phyloP scores from a whole-genome alignment of 2,329 filamentous ascomycete genomes.

The Aspergillus puulaauensis region DNA sequence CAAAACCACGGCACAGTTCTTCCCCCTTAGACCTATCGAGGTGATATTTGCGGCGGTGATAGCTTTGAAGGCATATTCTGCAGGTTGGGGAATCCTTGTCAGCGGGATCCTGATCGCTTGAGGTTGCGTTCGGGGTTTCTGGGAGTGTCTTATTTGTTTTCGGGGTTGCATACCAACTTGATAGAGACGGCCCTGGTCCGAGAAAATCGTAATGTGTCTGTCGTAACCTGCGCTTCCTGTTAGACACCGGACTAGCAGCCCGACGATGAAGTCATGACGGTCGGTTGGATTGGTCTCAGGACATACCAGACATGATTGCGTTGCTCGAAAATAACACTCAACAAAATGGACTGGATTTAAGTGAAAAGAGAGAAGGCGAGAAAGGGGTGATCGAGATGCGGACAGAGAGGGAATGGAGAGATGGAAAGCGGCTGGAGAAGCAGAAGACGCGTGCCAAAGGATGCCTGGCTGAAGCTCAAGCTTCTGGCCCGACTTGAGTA shows the following conservation, averaged over 20 bases:
- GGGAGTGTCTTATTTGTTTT: not conserved
- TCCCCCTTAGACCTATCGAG: conserved; percentile 91
- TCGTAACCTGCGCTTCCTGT: conserved; percentile 87
- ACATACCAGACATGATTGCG: conserved; percentile 47
- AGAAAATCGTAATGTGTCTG: conserved; percentile 99
- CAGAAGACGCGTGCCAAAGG: conserved; percentile 35
- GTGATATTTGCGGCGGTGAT: conserved; percentile 99
- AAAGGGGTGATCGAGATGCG: conserved; percentile 6
- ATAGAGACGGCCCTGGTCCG: conserved; percentile 95
- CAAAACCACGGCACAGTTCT: conserved; percentile 93
- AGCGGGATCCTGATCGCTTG: conserved; percentile 17
- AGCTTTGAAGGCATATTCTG: conserved; percentile 99
- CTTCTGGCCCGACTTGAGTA: conserved; percentile 26
- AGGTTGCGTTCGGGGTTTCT: conserved; percentile 7
- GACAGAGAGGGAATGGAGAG: conserved; percentile 19
- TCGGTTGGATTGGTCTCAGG: conserved; percentile 9
- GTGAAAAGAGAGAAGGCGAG: not conserved
- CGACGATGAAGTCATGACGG: conserved; percentile 30
- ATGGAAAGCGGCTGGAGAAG: conserved; percentile 22
- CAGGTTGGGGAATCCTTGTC: conserved; percentile 27
- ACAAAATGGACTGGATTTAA: conserved; percentile 9
- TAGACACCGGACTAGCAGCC: conserved; percentile 27
- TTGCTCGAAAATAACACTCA: conserved; percentile 14
- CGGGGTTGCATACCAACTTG: conserved; percentile 75
- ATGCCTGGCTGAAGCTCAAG: conserved; percentile 38